Conservation (phyloP, 2,329 filamentous ascomycete species). For the Pestalotiopsis sp. region DNA sequence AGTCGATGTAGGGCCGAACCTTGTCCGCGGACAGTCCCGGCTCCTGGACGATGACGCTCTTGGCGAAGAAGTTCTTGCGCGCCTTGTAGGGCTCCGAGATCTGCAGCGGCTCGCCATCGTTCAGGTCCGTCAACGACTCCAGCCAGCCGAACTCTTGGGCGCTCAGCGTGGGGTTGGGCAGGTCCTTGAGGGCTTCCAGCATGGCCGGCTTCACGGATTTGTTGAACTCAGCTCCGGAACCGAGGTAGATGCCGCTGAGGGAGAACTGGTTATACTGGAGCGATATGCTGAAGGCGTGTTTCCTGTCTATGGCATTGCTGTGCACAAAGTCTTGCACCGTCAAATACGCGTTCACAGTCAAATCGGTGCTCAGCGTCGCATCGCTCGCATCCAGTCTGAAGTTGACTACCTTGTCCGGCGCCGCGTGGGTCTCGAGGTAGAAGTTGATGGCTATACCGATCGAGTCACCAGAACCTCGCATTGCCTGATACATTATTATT, state of each 20-base stretch:
- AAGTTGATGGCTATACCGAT: slow-evolving; percentile 41
- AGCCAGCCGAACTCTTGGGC: slow-evolving; percentile 23
- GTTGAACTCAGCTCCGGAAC: slow-evolving; percentile 24
- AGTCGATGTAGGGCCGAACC: slow-evolving; percentile 26
- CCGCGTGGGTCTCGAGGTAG: slow-evolving; percentile 33
- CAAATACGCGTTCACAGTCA: slow-evolving; percentile 23
- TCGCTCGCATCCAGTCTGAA: slow-evolving; percentile 27
- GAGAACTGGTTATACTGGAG: slow-evolving; percentile 25
- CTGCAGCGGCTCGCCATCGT: slow-evolving; percentile 18
- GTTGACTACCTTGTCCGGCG: slow-evolving; percentile 37
- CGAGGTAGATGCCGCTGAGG: slow-evolving; percentile 36
- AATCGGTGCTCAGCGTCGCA: not conserved
- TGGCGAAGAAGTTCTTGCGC: slow-evolving; percentile 36
- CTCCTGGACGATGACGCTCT: slow-evolving; percentile 33
- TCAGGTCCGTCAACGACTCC: slow-evolving; percentile 21
- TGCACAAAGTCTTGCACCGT: slow-evolving; percentile 34
- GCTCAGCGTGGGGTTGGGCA: slow-evolving; percentile 17
- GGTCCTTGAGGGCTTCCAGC: slow-evolving; percentile 14
- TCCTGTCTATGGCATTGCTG: slow-evolving; percentile 31
- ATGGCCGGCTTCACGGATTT: slow-evolving; percentile 27
- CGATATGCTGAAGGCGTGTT: slow-evolving; percentile 30
- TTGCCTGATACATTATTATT: slow-evolving; percentile 27
- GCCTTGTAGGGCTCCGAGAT: slow-evolving; percentile 16
- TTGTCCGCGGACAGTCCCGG: slow-evolving; percentile 24
- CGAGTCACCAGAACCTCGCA: slow-evolving; percentile 42